These are phyloP conservation scores for Golubevia pallescens DNA, from an alignment of 1,284 basidiomycete genomes.

Conservation along the genomic window DNA sequence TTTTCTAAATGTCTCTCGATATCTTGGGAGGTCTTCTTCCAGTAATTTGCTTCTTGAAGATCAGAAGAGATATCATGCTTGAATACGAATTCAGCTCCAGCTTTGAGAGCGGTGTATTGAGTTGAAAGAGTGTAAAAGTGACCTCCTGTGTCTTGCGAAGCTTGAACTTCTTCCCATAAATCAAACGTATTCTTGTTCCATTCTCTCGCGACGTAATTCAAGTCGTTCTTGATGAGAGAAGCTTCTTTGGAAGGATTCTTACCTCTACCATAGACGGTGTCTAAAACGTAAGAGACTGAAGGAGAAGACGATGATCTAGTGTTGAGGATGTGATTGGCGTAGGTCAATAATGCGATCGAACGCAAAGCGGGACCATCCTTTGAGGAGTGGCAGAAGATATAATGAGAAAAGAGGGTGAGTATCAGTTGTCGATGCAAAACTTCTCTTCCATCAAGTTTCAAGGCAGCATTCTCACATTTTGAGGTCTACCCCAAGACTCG, in stretches of 20 bases:
- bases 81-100: conserved; percentile 14
- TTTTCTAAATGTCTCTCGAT: conserved; percentile 12
- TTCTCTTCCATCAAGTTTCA: neutral
- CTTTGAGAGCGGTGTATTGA: conserved; percentile 11
- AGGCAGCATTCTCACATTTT: conserved; percentile 39
- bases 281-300: neutral
- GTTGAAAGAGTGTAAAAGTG: conserved; percentile 16
- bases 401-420: neutral
- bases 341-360: conserved; percentile 65
- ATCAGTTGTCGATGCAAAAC: conserved; percentile 14
- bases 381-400: conserved; percentile 9
- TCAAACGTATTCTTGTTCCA: conserved; percentile 66
- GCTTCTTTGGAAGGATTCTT: conserved; percentile 51
- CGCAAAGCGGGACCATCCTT: conserved; percentile 68
- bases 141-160: conserved; percentile 6
- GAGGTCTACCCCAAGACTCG: conserved; percentile 67
- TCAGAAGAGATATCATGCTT: conserved; percentile 3
- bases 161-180: conserved; percentile 18
- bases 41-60: conserved; percentile 5
- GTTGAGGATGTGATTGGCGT: conserved; percentile 66
- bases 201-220: conserved; percentile 66
- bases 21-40: conserved; percentile 3
- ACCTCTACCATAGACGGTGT: conserved; percentile 16
- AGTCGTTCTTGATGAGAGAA: conserved; percentile 67
- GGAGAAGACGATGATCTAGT: conserved; percentile 11